phyloP scores from a whole-genome alignment of 148 eudicot species.

The Cornus controversa region DNA sequence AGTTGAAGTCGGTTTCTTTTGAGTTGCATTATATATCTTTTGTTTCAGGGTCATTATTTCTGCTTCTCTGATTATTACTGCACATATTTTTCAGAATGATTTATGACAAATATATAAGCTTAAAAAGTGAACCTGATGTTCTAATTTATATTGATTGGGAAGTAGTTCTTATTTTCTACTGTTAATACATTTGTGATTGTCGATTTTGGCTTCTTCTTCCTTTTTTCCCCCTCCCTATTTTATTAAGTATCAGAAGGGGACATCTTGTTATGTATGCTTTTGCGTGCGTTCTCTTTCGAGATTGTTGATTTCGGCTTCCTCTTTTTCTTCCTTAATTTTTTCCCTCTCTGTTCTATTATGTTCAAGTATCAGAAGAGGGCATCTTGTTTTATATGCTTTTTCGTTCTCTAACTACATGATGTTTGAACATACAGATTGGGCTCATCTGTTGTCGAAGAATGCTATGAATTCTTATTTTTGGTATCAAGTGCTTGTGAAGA shows the following conservation, averaged over 20 bases:
- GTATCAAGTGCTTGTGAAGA: conserved; percentile 49
- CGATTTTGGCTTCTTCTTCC: neutral
- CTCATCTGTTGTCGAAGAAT: conserved; percentile 46
- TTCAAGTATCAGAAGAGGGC: neutral
- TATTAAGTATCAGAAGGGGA: no score
- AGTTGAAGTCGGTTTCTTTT: neutral
- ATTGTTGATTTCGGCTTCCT: no score
- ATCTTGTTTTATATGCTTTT: neutral
- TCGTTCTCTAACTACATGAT: neutral
- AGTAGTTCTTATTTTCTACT: neutral
- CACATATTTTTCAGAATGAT: neutral
- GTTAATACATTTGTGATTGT: neutral
- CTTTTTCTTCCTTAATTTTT: no score
- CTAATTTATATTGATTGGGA: neutral
- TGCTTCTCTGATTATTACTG: neutral
- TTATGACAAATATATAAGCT: neutral
- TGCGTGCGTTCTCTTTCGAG: no score
- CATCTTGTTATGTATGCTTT: no score
- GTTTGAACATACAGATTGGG: conserved; percentile 41
- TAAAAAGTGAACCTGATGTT: neutral
- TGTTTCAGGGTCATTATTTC: neutral
- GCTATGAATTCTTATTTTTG: conserved; percentile 66
- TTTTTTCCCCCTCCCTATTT: no score
- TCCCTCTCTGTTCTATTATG: neutral
- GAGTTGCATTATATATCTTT: neutral